Percentiles rank a stretch among this genome's conserved stretches.
Conservation (phyloP, 495 filamentous ascomycete species). For the Penicillium malachiteum region DNA sequence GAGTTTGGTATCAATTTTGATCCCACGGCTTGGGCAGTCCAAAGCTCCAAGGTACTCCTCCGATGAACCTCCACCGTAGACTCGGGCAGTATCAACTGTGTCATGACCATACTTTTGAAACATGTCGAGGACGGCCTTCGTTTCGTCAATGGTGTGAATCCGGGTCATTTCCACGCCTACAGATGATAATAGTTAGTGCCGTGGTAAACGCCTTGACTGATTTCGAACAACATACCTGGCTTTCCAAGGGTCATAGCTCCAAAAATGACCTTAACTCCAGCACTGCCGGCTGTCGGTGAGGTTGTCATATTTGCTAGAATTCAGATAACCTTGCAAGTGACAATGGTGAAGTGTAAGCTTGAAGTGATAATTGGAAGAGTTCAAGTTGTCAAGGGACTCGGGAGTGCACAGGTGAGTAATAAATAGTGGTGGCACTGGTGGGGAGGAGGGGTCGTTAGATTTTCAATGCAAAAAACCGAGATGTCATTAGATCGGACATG, state of each 20-base stretch:
- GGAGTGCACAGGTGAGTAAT: too few species aligned
- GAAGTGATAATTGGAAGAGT: too few species aligned
- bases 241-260: not conserved
- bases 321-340: not conserved
- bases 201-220: not conserved
- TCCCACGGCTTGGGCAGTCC: conserved; percentile 54
- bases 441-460: too few species aligned
- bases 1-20: conserved; percentile 55
- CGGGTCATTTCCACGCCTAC: conserved; percentile 4
- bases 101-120: conserved; percentile 57
- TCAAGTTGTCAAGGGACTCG: too few species aligned
- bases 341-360: too few species aligned
- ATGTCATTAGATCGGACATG: too few species aligned
- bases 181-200: not conserved
- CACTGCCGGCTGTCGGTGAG: not conserved
- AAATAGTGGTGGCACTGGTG: too few species aligned
- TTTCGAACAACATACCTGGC: not conserved
- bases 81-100: conserved; percentile 57
- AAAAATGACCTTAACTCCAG: not conserved
- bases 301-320: not conserved
- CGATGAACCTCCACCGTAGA: conserved; percentile 50
- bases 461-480: too few species aligned
- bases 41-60: conserved; percentile 49
- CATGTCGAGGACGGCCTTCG: conserved; percentile 37
- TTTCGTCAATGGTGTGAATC: conserved; percentile 10